Base-by-base conservation (phyloP, 1,284 basidiomycete species). In the Anthracocystis walkeri region DNA sequence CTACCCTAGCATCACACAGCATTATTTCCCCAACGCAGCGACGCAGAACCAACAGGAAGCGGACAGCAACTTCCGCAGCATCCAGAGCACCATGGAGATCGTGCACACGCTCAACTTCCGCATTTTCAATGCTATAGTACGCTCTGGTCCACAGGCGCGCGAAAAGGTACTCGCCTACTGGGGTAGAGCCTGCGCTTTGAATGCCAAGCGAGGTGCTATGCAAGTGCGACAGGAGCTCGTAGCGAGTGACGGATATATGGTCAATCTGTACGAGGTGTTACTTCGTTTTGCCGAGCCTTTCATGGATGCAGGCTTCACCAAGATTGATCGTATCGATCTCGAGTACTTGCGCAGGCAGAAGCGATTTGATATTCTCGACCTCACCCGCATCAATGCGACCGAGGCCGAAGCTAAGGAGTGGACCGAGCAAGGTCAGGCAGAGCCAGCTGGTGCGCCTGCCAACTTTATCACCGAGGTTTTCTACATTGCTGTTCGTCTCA, bases 401-500 rank as follows among this genome's bases (percentile, higher is more conserved):
- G 82, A 83, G 58, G 66, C 69, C 1, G 81, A 85, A 51, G 83
- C 81, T 3, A 75, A 63, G 27, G 75, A 78, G 42, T 83, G 82
- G 82, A 53, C 69, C 14, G 54, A 76, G 21, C 46, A 65, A 38
- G 78, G 61, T 4, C 57, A 44, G 12, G 42, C 56, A 2, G 58
- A 49, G 23, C 51, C 54, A 12, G 25, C 63, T 11, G 51, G 55
- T 2, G 44, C 70, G 18, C 55, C 75, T 12, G 57, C 77, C 35
- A 97, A 97, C 85, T 99, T 99, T 86, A 95, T 99, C 76, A 95
- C 95, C 1, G 92, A 98, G 59, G 90, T 97, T 12, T 99, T 97
- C 87, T 98, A 92, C 87, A 88, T 98, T 41, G 71, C 75, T 4
- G 50, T 76, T 33, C 70, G 82, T 11, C 69, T 84, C 31, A 68